Base-by-base conservation (phyloP, 2,329 filamentous ascomycete species). In the Emmonsiellopsis sp. region DNA sequence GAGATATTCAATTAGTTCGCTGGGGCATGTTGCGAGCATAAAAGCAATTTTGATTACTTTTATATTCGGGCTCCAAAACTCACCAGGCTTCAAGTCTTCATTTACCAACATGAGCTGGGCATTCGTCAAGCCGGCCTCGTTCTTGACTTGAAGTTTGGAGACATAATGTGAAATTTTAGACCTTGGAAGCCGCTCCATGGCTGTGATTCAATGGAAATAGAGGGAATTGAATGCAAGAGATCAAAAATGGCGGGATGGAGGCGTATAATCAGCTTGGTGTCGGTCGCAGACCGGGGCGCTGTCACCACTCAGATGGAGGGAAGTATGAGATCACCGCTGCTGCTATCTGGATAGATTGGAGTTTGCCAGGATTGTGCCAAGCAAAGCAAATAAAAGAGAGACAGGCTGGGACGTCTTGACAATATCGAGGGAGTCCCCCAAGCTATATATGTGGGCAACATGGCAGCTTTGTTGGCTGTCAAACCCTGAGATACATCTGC, bases 71-170 rank as follows among this genome's bases (percentile, higher is more conserved):
- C 60, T 88, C 90, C 90, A 58, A 93, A 76, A 31, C 42, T 46
- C 32, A 77, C 76, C 76, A 66, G 78, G 78, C 60, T 89, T 90
- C 59, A 93, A 76, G 70, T 93, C 88, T 67, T 88, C 73, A 69
- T 95, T 95, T 60, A 83, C 87, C 66, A 96, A 79, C 85, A 95
- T 90, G 61, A 94, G 76, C 75, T 95, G 88, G 13, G 84, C 80
- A 51, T 79, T 84, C 7, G 84, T 87, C 63, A 96, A 78, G 45
- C 88, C 89, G 1, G 85, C 81, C 70, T 95, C 90, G 52, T 80
- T 74, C 53, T 86, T 79, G 55, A 93, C 87, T 45, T 86, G 83
- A 54, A 91, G 67, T 74, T 82, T 90, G 60, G 51, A 53, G 34
- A 44, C 46, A 61, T 69, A 69, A 35, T 67, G 63, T n/a, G 61